Evolutionary conservation across 208 protist genomes (phyloP).

Genomic region (Entamoeba histolytica): DNA sequence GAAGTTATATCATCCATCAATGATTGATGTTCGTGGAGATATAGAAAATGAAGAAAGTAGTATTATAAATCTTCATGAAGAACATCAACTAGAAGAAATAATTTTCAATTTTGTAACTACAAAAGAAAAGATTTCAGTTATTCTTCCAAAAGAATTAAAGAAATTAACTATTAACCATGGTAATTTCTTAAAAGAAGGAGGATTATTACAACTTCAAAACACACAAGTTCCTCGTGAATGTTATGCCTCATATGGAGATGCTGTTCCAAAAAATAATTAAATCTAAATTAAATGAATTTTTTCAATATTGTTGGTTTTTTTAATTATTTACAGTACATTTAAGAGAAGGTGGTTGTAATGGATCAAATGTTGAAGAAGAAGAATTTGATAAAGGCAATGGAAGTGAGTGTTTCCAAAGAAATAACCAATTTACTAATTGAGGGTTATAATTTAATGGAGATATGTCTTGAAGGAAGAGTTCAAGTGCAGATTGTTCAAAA

Average conservation of each 20-base stretch:
- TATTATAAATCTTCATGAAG: background rate
- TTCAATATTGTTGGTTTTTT: too few relatives aligned
- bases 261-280: background rate
- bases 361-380: too few relatives aligned
- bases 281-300: too few relatives aligned
- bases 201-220: background rate
- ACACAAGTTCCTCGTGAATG: background rate
- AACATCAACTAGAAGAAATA: background rate
- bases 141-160: background rate
- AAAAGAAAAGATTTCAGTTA: background rate
- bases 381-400: too few relatives aligned
- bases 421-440: too few relatives aligned
- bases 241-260: background rate
- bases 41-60: background rate
- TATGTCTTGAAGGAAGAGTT: too few relatives aligned
- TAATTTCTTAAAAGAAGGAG: background rate
- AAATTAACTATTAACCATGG: background rate
- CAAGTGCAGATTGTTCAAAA: too few relatives aligned
- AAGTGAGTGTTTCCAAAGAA: too few relatives aligned
- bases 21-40: background rate
- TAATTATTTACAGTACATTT: too few relatives aligned
- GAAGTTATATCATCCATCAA: background rate
- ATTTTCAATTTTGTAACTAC: background rate
- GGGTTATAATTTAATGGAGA: too few relatives aligned
- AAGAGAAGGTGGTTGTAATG: too few relatives aligned